phyloP scores from a whole-genome alignment of 768 basidiomycete species.

The Podaxis sp. region DNA sequence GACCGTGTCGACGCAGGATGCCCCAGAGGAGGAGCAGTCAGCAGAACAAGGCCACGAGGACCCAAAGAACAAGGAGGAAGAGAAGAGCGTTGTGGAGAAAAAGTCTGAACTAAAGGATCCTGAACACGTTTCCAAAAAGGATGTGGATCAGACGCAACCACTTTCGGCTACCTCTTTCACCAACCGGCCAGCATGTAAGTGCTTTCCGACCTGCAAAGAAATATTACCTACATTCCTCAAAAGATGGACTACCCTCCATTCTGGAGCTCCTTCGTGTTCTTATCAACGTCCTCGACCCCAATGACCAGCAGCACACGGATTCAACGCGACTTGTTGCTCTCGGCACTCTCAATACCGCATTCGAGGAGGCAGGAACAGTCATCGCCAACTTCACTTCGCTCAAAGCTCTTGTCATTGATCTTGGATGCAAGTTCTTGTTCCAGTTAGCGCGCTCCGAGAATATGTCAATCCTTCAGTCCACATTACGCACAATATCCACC shows the following conservation, averaged over 20 bases:
- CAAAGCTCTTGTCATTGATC: slow-evolving; percentile 71
- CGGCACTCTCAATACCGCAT: slow-evolving; percentile 79
- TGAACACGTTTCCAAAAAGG: slow-evolving; percentile 12
- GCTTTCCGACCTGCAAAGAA: background rate
- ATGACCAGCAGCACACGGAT: slow-evolving; percentile 93
- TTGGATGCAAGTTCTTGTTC: slow-evolving; percentile 95
- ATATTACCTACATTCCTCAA: slow-evolving; percentile 14
- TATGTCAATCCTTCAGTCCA: slow-evolving; percentile 67
- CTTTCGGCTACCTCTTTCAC: slow-evolving; percentile 21
- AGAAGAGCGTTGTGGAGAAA: background rate
- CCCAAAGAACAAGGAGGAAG: background rate
- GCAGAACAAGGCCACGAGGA: slow-evolving; percentile 16
- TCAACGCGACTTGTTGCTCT: slow-evolving; percentile 89
- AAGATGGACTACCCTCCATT: slow-evolving; percentile 89
- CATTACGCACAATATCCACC: slow-evolving; percentile 83
- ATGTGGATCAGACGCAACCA: slow-evolving; percentile 16
- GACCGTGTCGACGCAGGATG: slow-evolving; percentile 42
- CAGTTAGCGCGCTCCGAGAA: slow-evolving; percentile 94
- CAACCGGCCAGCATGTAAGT: slow-evolving; percentile 40
- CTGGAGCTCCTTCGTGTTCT: slow-evolving; percentile 91
- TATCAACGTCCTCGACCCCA: slow-evolving; percentile 92
- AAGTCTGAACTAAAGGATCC: background rate
- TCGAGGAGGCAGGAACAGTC: slow-evolving; percentile 76
- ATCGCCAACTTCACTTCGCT: slow-evolving; percentile 80
- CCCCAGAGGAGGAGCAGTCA: slow-evolving; percentile 17